Evolutionary conservation across 768 basidiomycete genomes (phyloP).

Genomic region (Hebeloma cylindrosporum): DNA sequence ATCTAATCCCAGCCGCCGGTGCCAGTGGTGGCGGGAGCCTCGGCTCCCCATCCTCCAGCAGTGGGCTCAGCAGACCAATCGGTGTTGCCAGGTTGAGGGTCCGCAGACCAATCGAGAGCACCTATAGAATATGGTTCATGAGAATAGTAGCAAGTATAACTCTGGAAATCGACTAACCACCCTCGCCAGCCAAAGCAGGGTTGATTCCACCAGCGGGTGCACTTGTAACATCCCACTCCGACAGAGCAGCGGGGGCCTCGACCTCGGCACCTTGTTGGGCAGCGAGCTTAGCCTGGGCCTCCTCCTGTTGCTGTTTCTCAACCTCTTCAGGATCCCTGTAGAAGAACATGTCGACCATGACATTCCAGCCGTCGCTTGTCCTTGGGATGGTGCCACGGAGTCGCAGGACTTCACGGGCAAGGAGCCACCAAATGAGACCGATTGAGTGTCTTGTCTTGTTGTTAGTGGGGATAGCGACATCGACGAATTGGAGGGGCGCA

Average conservation of each 20-base stretch:
- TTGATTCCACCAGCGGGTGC: slow-evolving; percentile 76
- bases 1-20: slow-evolving; percentile 40
- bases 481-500: slow-evolving; percentile 95
- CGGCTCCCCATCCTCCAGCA: slow-evolving; percentile 48
- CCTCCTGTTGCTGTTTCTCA: slow-evolving; percentile 96
- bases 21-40: slow-evolving; percentile 32
- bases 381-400: slow-evolving; percentile 92
- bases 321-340: slow-evolving; percentile 99
- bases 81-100: slow-evolving; percentile 50
- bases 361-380: slow-evolving; percentile 90
- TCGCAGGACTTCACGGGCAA: slow-evolving; percentile 95
- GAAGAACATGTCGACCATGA: slow-evolving; percentile 99
- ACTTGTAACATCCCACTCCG: slow-evolving; percentile 77
- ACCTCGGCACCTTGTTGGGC: slow-evolving; percentile 53
- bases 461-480: slow-evolving; percentile 98
- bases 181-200: slow-evolving; percentile 67
- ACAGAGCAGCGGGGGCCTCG: slow-evolving; percentile 41
- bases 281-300: slow-evolving; percentile 81
- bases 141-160: slow-evolving; percentile 1
- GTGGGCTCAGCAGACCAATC: slow-evolving; percentile 92
- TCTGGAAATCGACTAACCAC: slow-evolving; percentile 39
- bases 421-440: slow-evolving; percentile 97
- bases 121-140: slow-evolving; percentile 34
- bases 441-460: slow-evolving; percentile 99
- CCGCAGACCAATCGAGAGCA: slow-evolving; percentile 85